phyloP scores from a whole-genome alignment of 768 basidiomycete species.

The Boletellus ananiceps region DNA sequence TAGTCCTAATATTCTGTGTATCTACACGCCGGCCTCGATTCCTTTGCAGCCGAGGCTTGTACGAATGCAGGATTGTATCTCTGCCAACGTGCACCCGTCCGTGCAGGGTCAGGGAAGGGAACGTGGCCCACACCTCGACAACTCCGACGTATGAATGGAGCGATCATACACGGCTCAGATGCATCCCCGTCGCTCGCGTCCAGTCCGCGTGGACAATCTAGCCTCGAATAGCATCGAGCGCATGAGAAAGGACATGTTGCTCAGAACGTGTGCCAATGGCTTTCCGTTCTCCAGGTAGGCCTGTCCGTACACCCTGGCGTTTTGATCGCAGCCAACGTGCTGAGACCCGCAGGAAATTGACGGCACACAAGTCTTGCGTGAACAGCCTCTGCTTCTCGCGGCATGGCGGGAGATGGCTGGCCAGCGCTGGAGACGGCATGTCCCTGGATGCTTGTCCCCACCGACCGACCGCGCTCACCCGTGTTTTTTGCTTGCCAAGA shows the following conservation, averaged over 20 bases:
- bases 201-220: conserved; percentile 19
- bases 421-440: conserved; percentile 67
- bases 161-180: conserved; percentile 3
- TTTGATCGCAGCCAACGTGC: conserved; percentile 2
- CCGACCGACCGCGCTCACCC: conserved; percentile 1
- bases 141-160: conserved; percentile 9
- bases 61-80: conserved; percentile 18
- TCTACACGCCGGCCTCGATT: conserved; percentile 17
- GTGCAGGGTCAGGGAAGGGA: too few species aligned
- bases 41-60: conserved; percentile 10
- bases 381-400: conserved; percentile 61
- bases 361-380: conserved; percentile 57
- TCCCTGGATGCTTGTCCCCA: conserved; percentile 16
- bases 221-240: conserved; percentile 24
- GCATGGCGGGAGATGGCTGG: conserved; percentile 56
- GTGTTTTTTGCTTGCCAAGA: conserved; percentile 35
- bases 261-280: conserved; percentile 21
- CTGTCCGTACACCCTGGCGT: neutral
- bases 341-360: conserved; percentile 26
- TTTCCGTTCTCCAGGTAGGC: conserved; percentile 35
- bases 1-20: conserved; percentile 30
- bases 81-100: too few species aligned
- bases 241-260: conserved; percentile 15
- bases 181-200: conserved; percentile 9
- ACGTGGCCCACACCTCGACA: conserved; percentile 4